Base-by-base conservation (phyloP, 257 asterid species). In the Eustoma russellianum region DNA sequence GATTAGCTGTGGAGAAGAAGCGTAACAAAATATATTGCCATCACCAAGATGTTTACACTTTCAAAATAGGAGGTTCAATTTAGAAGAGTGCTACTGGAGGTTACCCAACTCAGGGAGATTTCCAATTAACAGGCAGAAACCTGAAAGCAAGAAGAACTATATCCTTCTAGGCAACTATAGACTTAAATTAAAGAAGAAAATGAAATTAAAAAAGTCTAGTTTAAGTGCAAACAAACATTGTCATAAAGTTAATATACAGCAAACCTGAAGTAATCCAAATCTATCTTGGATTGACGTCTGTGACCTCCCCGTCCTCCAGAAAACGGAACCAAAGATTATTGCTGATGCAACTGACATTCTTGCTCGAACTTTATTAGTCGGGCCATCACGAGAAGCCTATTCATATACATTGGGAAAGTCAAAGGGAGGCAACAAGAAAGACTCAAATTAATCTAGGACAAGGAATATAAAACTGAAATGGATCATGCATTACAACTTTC, bases 261-360 rank as follows among this genome's bases (percentile, higher is more conserved):
- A 52, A 38, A 90, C 98, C 96, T 91, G 98, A 77, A 91, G 97
- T 77, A 87, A 71, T 65, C 98, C 98, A 90, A 82, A 67, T 70
- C 98, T 79, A 70, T 91, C 98, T 75, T 84, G 98, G 72, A 87
- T 87, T 41, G 97, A 82, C 33, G 97, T 80, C 73, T 91, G 98
- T 28, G 95, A 87, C 67, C 73, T 77, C 62, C 94, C 96, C 90
- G 87, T 91, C 70, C 97, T 84, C 98, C 98, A 91, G 78, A 91
- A 91, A 61, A 91, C 92, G 48, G 97, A 91, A 61, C 98, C 98
- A 76, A 91, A 87, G 77, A 91, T 87, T 61, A 87, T 69, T 57
- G 95, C 98, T 53, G 97, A 91, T 50, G 98, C 94, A 46, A 91
- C 54, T 13, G 98, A 91, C 98, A 91, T 91, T 73, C 95, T 84